phyloP scores from a whole-genome alignment of 805 yeast genomes.

The Candida schatavii region DNA sequence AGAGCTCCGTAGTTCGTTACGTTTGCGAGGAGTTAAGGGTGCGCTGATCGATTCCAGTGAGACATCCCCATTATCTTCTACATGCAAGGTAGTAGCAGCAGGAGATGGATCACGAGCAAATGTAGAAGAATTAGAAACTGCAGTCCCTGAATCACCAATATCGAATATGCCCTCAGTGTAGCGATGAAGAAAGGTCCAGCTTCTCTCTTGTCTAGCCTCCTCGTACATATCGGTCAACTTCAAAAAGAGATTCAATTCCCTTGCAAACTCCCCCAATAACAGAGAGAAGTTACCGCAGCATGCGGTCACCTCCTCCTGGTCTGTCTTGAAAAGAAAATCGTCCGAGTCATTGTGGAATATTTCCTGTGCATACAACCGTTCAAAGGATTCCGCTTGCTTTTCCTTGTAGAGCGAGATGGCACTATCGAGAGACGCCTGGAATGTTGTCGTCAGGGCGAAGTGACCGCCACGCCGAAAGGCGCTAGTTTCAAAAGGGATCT shows the following conservation, averaged over 20 bases:
- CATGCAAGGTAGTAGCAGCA: no score
- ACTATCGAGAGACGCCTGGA: constrained; percentile 41
- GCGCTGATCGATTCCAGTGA: background rate
- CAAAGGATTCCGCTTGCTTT: constrained; percentile 58
- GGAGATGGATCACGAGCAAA: constrained; percentile 3
- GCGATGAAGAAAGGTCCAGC: constrained; percentile 54
- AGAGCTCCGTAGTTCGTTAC: background rate
- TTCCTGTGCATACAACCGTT: constrained; percentile 54
- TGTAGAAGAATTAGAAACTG: constrained; percentile 10
- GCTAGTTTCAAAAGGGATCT: constrained; percentile 51
- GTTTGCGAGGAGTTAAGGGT: background rate
- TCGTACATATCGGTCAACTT: constrained; percentile 42
- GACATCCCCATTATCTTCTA: background rate
- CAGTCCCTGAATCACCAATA: background rate
- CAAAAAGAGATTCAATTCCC: constrained; percentile 52
- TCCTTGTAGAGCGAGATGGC: constrained; percentile 56
- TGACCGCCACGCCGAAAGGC: constrained; percentile 21
- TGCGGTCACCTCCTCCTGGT: constrained; percentile 80
- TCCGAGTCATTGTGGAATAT: constrained; percentile 36
- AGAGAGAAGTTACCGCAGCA: constrained; percentile 78
- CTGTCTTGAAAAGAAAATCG: constrained; percentile 43
- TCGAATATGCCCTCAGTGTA: constrained; percentile 33
- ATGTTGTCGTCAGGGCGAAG: constrained; percentile 43
- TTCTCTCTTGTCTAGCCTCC: constrained; percentile 19
- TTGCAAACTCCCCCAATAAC: constrained; percentile 59